Conservation (phyloP, 805 yeast genomes). For the Wickerhamiella brachini region DNA sequence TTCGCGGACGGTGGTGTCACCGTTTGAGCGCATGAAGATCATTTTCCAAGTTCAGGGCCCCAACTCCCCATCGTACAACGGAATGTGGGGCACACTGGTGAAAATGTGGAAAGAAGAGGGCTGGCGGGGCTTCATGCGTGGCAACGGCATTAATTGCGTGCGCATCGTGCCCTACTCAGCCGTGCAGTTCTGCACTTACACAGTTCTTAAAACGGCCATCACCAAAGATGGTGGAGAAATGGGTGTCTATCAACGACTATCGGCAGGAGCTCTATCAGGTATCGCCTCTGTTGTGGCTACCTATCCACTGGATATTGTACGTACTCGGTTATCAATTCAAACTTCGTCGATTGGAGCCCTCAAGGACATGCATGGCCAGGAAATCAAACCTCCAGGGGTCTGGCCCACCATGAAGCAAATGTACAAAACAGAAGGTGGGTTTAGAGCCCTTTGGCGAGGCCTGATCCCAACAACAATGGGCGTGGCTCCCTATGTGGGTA, state of each 20-base stretch:
- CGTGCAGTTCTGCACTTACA: slow-evolving; percentile 81
- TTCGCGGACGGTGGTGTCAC: slow-evolving; percentile 85
- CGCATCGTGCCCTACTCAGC: slow-evolving; percentile 91
- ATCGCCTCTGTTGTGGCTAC: slow-evolving; percentile 66
- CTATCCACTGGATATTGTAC: slow-evolving; percentile 81
- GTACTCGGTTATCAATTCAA: slow-evolving; percentile 80
- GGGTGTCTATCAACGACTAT: slow-evolving; percentile 42
- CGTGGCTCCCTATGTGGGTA: slow-evolving; percentile 91
- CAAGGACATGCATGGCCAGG: slow-evolving; percentile 8
- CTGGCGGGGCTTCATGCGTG: slow-evolving; percentile 76
- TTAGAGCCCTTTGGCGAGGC: slow-evolving; percentile 68
- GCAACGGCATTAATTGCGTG: slow-evolving; percentile 80
- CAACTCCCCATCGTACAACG: slow-evolving; percentile 35
- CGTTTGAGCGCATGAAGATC: slow-evolving; percentile 89
- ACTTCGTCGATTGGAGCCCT: slow-evolving; percentile 46
- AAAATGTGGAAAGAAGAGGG: slow-evolving; percentile 87
- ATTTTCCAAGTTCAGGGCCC: slow-evolving; percentile 77
- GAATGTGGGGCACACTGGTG: slow-evolving; percentile 58
- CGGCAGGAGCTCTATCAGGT: slow-evolving; percentile 76
- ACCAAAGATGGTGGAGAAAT: slow-evolving; percentile 17
- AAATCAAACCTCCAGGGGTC: slow-evolving; percentile 56
- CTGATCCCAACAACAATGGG: slow-evolving; percentile 83
- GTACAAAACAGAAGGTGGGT: slow-evolving; percentile 68
- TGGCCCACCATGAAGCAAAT: slow-evolving; percentile 41
- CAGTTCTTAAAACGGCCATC: slow-evolving; percentile 29